Evolutionary conservation across 352 stramenopile genomes (phyloP), one percentile per base, ranked within the genome.

Genomic region (Phytophthora ohioensis): DNA sequence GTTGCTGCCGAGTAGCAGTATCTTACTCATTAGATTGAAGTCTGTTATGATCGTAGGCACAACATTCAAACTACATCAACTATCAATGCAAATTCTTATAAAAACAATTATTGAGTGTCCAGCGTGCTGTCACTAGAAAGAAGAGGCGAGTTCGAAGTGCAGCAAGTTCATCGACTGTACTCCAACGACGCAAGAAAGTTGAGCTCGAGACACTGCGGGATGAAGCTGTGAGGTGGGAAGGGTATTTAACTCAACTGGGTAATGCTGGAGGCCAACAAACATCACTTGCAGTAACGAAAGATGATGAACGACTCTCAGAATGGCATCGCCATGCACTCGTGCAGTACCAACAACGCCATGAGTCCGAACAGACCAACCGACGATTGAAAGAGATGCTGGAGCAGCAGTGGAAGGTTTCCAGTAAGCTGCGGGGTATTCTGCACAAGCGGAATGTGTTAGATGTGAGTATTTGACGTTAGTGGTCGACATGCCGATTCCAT

Each of bases 191-290:
- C 11, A 73, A 65, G 15, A 72, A 61, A 30, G 47, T 34, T 8
- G 69, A 77, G 36, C 11, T 77, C 0, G 52, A 59, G 13, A 42
- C 57, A 3, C 48, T 77, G 9, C 57, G 69, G 1, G 38, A 73
- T 12, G 5, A 78, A 68, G 45, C 17, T 0, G 11, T 3, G 3
- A 38, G 57, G 30, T 38, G 71, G 17, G 54, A 70, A 42, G 43
- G 2, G 0, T 32, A 39, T 30, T 12, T 74, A 13, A n/a, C 45
- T 11, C 59, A 61, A 3, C 2, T 71, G n/a, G 48, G 21, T 5
- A 49, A 5, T 10, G n/a, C 15, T 9, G 45, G 17, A n/a, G 6
- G 17, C 15, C 36, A 59, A 15, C 31, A n/a, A 1, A 60, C 34
- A 0, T 3, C 27, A 1, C n/a, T 67, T 17, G 48, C n/a, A n/a